Evolutionary conservation across 805 yeast species (phyloP), one percentile per base, ranked within the genome.

Genomic region (Saturnispora saitoi): DNA sequence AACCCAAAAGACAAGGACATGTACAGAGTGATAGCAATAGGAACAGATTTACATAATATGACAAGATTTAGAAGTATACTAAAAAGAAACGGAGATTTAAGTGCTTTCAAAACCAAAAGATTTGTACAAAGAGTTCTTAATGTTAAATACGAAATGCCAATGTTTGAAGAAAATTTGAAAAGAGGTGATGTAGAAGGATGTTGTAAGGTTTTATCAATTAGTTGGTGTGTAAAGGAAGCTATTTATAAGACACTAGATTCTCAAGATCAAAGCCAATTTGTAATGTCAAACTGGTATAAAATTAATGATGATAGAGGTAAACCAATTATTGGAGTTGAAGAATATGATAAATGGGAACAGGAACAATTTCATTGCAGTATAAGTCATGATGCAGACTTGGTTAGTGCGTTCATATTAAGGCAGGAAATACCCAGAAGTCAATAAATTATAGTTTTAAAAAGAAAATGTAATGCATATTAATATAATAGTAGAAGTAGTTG

Each of bases 181-280:
- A 28, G 49, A 7, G 48, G 58, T 7, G 60, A 67, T n/a, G 11
- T 57, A 1, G 58, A 55, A 1, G 52, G 57, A 8, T 60, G 69
- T 37, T 61, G 67, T 8, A 59, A 59, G 32, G 58, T 69, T 3
- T 60, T 84, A 17, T 76, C 86, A 1, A 77, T 79, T 2, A 55
- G 75, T 17, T 86, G 95, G 95, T 81, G 88, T 9, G 67, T 76
- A 8, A 86, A 86, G 54, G 95, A 86, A 56, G 90, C 93, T 1
- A 58, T 83, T 8, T 86, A 69, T 61, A 86, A 86, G 61, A 70
- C 81, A 0, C 61, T 86, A 49, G 76, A 71, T 42, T 45, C 56
- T 1, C 52, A 51, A 3, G 76, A 74, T 36, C 93, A 86, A 60
- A 44, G 45, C n/a, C 7, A 7, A 2, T 84, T 83, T 58, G 60